A percentile compares a stretch with the other conserved stretches of the same genome.
phyloP scores from a whole-genome alignment of 352 stramenopile species.

The Globisporangium viniferum region DNA sequence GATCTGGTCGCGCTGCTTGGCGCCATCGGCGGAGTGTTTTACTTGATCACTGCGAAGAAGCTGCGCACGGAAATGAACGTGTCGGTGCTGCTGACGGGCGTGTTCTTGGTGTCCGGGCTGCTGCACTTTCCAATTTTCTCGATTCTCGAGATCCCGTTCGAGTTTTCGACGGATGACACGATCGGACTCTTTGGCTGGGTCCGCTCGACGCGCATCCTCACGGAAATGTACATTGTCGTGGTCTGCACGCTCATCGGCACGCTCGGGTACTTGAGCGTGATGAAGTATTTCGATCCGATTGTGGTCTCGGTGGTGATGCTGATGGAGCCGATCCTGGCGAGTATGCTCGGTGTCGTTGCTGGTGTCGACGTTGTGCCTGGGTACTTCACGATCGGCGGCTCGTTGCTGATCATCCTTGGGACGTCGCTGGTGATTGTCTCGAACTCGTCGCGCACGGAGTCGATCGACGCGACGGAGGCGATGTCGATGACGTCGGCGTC shows the following conservation, averaged over 20 bases:
- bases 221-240: conserved; percentile 83
- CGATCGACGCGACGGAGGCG: conserved; percentile 63
- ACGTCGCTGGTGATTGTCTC: conserved; percentile 73
- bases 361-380: conserved; percentile 79
- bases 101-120: conserved; percentile 68
- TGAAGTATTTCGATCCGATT: conserved; percentile 92
- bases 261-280: conserved; percentile 81
- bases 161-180: conserved; percentile 63
- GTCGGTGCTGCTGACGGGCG: conserved; percentile 52
- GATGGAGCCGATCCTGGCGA: conserved; percentile 80
- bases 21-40: conserved; percentile 68
- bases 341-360: conserved; percentile 66
- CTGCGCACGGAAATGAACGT: conserved; percentile 68
- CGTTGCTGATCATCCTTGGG: conserved; percentile 62
- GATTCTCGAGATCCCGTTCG: conserved; percentile 56
- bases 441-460: conserved; percentile 46
- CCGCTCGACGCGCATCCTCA: conserved; percentile 51
- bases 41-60: conserved; percentile 71
- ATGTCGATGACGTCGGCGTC: conserved; percentile 25
- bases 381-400: conserved; percentile 59
- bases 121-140: conserved; percentile 68
- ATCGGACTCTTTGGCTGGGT: conserved; percentile 88
- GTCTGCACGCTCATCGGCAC: conserved; percentile 86
- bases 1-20: conserved; percentile 76
- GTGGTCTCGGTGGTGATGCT: conserved; percentile 88